Evolutionary conservation across 176 grass and related monocot species (phyloP).

Genomic region (Leersia perrieri): DNA sequence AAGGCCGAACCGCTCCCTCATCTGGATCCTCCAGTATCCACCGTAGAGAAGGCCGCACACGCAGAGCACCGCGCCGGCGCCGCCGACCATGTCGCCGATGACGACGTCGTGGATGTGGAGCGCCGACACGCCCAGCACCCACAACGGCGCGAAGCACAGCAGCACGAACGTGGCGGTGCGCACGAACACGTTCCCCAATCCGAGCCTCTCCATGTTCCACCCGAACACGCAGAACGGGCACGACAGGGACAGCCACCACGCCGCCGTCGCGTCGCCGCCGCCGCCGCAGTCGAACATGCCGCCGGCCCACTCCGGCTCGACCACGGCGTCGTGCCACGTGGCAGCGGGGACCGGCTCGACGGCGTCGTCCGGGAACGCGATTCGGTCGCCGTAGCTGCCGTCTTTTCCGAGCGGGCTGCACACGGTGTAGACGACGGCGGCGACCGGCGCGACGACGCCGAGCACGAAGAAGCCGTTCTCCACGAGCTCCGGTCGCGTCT

Average conservation of each 20-base stretch:
- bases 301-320: constrained; percentile 64
- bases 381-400: not conserved
- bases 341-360: not conserved
- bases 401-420: constrained; percentile 58
- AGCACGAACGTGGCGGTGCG: constrained; percentile 64
- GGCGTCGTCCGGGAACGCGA: not conserved
- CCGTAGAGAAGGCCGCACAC: constrained; percentile 63
- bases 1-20: constrained; percentile 53
- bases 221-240: constrained; percentile 80
- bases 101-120: constrained; percentile 46
- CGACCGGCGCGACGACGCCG: constrained; percentile 42
- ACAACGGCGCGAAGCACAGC: constrained; percentile 68
- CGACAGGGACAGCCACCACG: constrained; percentile 40
- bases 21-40: constrained; percentile 79
- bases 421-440: constrained; percentile 53
- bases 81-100: constrained; percentile 49
- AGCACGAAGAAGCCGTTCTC: constrained; percentile 50
- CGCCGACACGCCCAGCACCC: constrained; percentile 68
- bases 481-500: constrained; percentile 35
- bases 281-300: constrained; percentile 51
- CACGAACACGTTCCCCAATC: constrained; percentile 66
- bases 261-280: not conserved
- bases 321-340: not conserved
- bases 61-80: constrained; percentile 53
- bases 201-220: constrained; percentile 78